Evolutionary conservation across 306 rosid genomes (phyloP).

Genomic region (Bauhinia variegata): DNA sequence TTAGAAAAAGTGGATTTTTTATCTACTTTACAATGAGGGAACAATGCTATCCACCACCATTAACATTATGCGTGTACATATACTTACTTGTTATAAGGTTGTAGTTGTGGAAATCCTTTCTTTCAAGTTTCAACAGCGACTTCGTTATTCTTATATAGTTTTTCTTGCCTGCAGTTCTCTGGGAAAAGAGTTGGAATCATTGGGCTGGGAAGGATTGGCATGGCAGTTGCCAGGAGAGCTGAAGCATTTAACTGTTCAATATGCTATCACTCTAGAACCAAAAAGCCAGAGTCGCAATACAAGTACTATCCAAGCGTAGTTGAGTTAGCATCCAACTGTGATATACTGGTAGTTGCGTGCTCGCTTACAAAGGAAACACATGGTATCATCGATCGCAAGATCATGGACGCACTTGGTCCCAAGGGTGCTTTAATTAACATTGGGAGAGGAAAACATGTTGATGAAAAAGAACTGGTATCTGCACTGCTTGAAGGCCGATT

Average conservation of each 20-base stretch:
- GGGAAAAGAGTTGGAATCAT: slow-evolving; percentile 84
- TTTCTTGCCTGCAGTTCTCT: slow-evolving; percentile 60
- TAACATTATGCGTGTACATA: too few species aligned
- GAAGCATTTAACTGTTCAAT: slow-evolving; percentile 78
- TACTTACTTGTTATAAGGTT: too few species aligned
- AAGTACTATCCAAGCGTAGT: slow-evolving; percentile 72
- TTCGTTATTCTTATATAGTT: neutral
- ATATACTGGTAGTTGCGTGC: slow-evolving; percentile 84
- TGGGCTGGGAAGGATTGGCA: slow-evolving; percentile 85
- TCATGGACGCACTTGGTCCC: slow-evolving; percentile 75
- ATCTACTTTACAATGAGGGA: too few species aligned
- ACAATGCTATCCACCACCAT: too few species aligned
- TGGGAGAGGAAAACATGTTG: slow-evolving; percentile 88
- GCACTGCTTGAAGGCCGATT: slow-evolving; percentile 80
- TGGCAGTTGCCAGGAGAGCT: slow-evolving; percentile 77
- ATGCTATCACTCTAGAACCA: slow-evolving; percentile 63
- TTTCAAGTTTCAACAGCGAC: neutral
- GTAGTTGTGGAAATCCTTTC: too few species aligned
- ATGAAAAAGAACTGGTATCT: slow-evolving; percentile 68
- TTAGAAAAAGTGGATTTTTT: too few species aligned
- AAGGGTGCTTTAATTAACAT: slow-evolving; percentile 76
- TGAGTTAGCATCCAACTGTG: slow-evolving; percentile 73
- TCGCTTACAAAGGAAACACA: slow-evolving; percentile 64
- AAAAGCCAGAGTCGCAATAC: slow-evolving; percentile 58
- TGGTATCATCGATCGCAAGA: slow-evolving; percentile 69